Percentiles rank a stretch among this genome's conserved stretches.
These are phyloP conservation scores for Fusarium vanettenii DNA, from an alignment of 2,329 filamentous ascomycete genomes.

Conservation along the genomic window DNA sequence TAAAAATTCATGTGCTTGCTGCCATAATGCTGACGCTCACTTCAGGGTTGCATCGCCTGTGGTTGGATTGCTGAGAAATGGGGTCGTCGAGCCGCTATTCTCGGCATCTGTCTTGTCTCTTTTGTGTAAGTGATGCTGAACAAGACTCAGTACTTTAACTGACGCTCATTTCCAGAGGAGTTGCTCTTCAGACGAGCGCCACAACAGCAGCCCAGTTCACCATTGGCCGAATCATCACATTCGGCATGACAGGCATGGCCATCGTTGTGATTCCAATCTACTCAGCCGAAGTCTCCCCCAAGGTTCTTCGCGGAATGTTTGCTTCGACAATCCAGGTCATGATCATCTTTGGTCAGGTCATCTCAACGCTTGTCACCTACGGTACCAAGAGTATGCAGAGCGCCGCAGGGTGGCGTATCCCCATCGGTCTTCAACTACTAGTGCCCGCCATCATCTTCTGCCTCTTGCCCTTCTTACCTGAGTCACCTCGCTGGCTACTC, in stretches of 20 bases:
- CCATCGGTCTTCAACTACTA: slow-evolving; percentile 57
- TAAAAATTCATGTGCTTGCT: background rate
- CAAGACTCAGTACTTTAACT: background rate
- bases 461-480: slow-evolving; percentile 53
- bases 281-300: slow-evolving; percentile 42
- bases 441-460: slow-evolving; percentile 52
- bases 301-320: slow-evolving; percentile 44
- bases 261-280: slow-evolving; percentile 49
- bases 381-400: slow-evolving; percentile 40
- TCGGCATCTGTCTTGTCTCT: slow-evolving; percentile 32
- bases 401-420: slow-evolving; percentile 54
- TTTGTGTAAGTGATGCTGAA: background rate
- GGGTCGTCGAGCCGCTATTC: slow-evolving; percentile 41
- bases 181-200: slow-evolving; percentile 45
- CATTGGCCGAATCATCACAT: slow-evolving; percentile 45
- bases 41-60: slow-evolving; percentile 1
- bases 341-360: slow-evolving; percentile 42
- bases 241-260: slow-evolving; percentile 47
- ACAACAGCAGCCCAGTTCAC: slow-evolving; percentile 46
- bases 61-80: slow-evolving; percentile 42
- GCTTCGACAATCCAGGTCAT: slow-evolving; percentile 44
- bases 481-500: slow-evolving; percentile 56
- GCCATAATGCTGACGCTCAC: background rate
- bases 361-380: slow-evolving; percentile 42
- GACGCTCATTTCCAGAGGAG: slow-evolving; percentile 2